Percentiles rank a stretch among this genome's conserved stretches.
These are phyloP conservation scores for Tolypocladium guangdongense DNA, from an alignment of 2,329 filamentous ascomycete genomes.

Conservation along the genomic window DNA sequence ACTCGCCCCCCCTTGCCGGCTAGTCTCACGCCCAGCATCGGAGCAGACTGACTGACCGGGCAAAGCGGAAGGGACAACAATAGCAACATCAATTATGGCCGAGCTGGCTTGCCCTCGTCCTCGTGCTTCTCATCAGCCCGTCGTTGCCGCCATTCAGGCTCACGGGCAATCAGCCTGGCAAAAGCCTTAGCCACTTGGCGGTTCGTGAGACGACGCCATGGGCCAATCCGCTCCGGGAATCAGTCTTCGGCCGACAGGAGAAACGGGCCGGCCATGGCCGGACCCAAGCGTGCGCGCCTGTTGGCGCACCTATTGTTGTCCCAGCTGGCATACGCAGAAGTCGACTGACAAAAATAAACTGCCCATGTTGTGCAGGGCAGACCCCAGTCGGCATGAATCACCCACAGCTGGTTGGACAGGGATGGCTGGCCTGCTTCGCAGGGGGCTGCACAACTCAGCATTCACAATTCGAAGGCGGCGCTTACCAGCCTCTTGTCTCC, in stretches of 20 bases:
- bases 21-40: constrained; percentile 7
- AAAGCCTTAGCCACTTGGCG: constrained; percentile 1
- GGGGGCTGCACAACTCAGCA: not conserved
- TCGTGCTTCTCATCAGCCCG: not conserved
- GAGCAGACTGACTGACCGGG: constrained; percentile 13
- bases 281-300: not conserved
- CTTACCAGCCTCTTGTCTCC: not conserved
- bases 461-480: not conserved
- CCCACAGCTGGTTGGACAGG: not conserved
- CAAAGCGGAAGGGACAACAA: not conserved
- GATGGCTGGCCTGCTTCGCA: not conserved
- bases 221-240: not conserved
- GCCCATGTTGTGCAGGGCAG: not conserved
- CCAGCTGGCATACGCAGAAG: not conserved
- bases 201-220: constrained; percentile 1
- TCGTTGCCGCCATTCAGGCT: not conserved
- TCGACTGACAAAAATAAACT: not conserved
- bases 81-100: not conserved
- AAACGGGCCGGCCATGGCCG: not conserved
- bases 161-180: not conserved
- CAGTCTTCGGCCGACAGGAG: not conserved
- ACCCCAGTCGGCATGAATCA: constrained; percentile 3
- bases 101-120: not conserved
- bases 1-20: not conserved
- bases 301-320: not conserved